Conservation (phyloP, 2,329 filamentous ascomycete genomes). For the Fusarium pininemorale region DNA sequence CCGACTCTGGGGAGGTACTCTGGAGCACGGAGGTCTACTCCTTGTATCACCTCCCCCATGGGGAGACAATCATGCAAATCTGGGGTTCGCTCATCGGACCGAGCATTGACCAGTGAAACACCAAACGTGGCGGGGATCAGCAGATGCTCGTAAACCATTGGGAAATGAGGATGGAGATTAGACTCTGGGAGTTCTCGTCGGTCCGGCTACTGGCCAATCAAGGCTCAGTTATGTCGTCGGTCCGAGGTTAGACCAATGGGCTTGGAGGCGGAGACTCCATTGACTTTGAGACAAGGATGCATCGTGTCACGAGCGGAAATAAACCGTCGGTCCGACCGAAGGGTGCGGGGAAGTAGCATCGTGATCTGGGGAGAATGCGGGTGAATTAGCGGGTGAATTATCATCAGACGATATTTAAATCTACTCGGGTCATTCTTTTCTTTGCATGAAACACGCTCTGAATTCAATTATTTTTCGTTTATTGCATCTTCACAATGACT, state of each 20-base stretch:
- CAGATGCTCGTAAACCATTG: neutral
- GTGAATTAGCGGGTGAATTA: neutral
- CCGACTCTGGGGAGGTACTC: neutral
- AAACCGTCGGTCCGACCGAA: constrained; percentile 24
- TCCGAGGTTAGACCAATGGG: constrained; percentile 25
- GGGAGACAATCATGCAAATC: constrained; percentile 9
- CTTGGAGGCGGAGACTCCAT: neutral
- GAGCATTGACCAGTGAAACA: neutral
- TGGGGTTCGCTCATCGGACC: constrained; percentile 20
- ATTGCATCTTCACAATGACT: constrained; percentile 20
- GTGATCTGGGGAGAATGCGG: neutral
- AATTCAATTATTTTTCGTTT: too few species aligned
- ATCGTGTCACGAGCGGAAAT: too few species aligned
- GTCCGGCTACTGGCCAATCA: constrained; percentile 30
- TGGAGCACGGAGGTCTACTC: neutral
- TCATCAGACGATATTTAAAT: neutral
- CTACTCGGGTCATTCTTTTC: neutral
- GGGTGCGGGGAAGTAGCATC: neutral
- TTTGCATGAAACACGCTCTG: fast-evolving
- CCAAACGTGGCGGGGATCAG: neutral
- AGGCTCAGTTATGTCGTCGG: neutral
- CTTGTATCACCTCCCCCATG: constrained; percentile 7
- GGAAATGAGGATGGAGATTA: neutral
- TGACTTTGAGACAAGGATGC: neutral
- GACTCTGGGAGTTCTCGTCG: constrained; percentile 1